Conservation (phyloP, 1,284 basidiomycete genomes). For the Malassezia brasiliensis region DNA sequence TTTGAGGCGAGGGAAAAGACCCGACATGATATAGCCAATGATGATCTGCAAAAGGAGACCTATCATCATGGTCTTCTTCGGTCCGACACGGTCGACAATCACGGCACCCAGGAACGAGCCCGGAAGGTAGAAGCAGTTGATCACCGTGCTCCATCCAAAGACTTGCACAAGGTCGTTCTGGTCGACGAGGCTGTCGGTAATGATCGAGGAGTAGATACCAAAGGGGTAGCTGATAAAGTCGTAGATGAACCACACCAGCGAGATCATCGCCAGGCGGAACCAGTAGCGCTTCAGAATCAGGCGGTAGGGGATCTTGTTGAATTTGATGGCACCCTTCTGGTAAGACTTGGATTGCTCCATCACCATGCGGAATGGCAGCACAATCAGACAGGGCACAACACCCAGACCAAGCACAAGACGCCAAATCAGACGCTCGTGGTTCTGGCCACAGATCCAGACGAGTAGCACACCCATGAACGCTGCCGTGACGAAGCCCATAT, state of each 20-base stretch:
- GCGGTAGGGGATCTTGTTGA: slow-evolving; percentile 60
- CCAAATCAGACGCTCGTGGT: slow-evolving; percentile 48
- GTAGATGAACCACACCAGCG: slow-evolving; percentile 56
- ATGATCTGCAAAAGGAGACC: slow-evolving; percentile 33
- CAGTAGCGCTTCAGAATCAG: slow-evolving; percentile 75
- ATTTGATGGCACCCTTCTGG: slow-evolving; percentile 66
- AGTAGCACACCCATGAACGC: slow-evolving; percentile 67
- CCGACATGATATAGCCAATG: slow-evolving; percentile 55
- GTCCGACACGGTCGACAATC: slow-evolving; percentile 52
- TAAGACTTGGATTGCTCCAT: slow-evolving; percentile 67
- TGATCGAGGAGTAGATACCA: slow-evolving; percentile 70
- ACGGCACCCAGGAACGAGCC: slow-evolving; percentile 70
- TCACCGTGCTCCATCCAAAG: slow-evolving; percentile 48
- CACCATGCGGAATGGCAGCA: slow-evolving; percentile 73
- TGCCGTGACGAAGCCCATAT: slow-evolving; percentile 72
- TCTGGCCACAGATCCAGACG: slow-evolving; percentile 56
- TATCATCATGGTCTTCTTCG: slow-evolving; percentile 38
- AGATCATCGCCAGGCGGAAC: slow-evolving; percentile 60
- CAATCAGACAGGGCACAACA: slow-evolving; percentile 65
- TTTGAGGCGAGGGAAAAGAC: slow-evolving; percentile 28
- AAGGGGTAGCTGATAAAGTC: slow-evolving; percentile 36
- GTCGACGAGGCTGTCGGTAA: slow-evolving; percentile 56
- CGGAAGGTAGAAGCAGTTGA: slow-evolving; percentile 53
- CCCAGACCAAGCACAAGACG: slow-evolving; percentile 81
- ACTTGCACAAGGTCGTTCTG: background rate